Conservation (phyloP, 345 rosid species). For the Rhizophora mangle region DNA sequence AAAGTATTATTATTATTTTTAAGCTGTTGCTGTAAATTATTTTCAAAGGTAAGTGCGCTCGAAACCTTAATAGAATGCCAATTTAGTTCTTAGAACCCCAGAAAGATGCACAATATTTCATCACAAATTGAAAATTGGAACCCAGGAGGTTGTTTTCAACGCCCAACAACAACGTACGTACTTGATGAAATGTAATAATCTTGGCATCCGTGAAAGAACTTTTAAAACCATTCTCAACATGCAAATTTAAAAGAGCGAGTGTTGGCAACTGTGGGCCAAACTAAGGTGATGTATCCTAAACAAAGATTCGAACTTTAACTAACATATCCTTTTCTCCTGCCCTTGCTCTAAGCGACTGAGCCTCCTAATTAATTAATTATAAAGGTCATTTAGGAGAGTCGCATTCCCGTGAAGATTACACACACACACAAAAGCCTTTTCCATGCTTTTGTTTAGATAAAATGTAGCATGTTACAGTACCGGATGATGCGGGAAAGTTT, state of each 20-base stretch:
- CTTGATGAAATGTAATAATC: not conserved
- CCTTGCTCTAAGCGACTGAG: not conserved
- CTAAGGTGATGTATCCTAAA: constrained; percentile 5
- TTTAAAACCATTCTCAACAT: not conserved
- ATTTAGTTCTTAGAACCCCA: too few species aligned
- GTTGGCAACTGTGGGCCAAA: not conserved
- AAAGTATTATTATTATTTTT: too few species aligned
- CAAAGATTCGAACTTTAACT: constrained; percentile 16
- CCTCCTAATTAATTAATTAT: not conserved
- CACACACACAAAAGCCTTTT: not conserved
- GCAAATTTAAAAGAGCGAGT: not conserved
- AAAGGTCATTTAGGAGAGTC: not conserved
- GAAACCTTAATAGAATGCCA: too few species aligned
- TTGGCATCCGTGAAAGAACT: not conserved
- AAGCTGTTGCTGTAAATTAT: too few species aligned
- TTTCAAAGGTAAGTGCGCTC: too few species aligned
- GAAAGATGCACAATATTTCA: too few species aligned
- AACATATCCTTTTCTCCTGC: not conserved
- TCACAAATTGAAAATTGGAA: too few species aligned
- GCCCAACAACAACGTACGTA: not conserved
- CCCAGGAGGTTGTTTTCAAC: not conserved
- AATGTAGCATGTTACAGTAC: constrained; percentile 16
- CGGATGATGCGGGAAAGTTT: not conserved
- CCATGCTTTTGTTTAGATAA: not conserved
- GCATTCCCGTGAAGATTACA: too few species aligned